A percentile compares a stretch with the other conserved stretches of the same genome.
Conservation (phyloP, 306 rosid species). For the Vicia villosa region DNA sequence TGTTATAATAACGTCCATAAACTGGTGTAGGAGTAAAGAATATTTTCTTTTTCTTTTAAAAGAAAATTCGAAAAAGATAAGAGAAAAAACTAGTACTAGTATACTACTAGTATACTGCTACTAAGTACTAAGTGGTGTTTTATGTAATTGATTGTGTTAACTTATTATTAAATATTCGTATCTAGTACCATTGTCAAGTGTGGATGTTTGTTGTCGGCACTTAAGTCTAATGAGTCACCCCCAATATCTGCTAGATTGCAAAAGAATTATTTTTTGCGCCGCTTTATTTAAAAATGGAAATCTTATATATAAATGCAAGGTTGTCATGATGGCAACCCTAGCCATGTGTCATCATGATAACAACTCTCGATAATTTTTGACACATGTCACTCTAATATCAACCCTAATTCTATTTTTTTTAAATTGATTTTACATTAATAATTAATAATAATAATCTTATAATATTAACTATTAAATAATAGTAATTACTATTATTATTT, state of each 20-base stretch:
- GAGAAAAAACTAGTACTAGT: background rate
- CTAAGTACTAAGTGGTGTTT: background rate
- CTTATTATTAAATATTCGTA: background rate
- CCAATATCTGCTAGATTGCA: background rate
- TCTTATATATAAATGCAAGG: too few species aligned
- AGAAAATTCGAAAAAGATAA: background rate
- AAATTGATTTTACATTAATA: too few species aligned
- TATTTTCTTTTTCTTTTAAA: background rate
- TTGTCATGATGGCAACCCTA: too few species aligned
- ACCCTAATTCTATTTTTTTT: too few species aligned
- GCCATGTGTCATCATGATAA: too few species aligned
- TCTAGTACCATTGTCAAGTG: conserved; percentile 6
- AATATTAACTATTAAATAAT: too few species aligned
- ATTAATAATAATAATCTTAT: too few species aligned
- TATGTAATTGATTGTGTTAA: background rate
- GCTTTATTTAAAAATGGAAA: background rate
- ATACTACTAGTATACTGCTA: background rate
- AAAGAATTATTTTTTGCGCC: conserved; percentile 11
- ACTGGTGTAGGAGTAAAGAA: background rate
- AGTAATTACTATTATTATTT: too few species aligned
- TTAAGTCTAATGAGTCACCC: conserved; percentile 31
- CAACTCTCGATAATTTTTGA: too few species aligned
- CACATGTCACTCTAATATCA: too few species aligned
- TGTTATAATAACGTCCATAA: conserved; percentile 43
- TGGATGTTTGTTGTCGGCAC: conserved; percentile 18